These are phyloP conservation scores for Trametes pubescens DNA, from an alignment of 1,284 basidiomycete genomes.

Conservation along the genomic window DNA sequence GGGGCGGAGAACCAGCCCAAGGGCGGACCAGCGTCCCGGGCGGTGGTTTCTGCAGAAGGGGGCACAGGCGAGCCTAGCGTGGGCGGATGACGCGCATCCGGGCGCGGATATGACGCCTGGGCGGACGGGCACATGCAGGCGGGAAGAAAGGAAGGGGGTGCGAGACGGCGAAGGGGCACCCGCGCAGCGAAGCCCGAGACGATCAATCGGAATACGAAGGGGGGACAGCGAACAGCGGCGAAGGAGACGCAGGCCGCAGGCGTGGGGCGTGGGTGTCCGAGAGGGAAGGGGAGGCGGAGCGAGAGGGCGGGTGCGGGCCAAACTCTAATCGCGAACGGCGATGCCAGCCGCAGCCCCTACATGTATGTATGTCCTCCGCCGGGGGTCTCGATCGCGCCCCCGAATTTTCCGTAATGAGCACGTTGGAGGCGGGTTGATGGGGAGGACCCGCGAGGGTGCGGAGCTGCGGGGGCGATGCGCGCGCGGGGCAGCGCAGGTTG, in stretches of 20 bases:
- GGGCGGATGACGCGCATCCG: conserved; percentile 24
- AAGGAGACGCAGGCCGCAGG: background rate
- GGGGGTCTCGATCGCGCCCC: conserved; percentile 23
- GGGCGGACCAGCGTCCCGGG: conserved; percentile 13
- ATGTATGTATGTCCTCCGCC: conserved; percentile 15
- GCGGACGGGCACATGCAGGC: conserved; percentile 9
- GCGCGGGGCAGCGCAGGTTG: background rate
- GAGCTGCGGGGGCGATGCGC: conserved; percentile 1
- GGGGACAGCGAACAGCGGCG: background rate
- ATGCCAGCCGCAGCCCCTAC: conserved; percentile 1
- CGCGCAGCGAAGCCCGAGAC: conserved; percentile 2
- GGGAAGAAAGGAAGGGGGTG: conserved; percentile 1
- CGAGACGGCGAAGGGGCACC: background rate
- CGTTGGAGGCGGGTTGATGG: background rate
- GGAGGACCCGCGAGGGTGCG: conserved; percentile 1
- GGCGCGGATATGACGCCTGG: conserved; percentile 21
- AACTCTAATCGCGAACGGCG: conserved; percentile 9
- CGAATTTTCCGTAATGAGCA: conserved; percentile 12
- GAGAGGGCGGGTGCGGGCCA: conserved; percentile 9
- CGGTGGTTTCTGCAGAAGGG: background rate
- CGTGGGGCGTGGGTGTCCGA: background rate
- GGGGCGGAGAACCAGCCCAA: background rate
- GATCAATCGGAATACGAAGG: background rate
- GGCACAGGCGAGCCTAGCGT: background rate
- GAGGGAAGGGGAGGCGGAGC: background rate